phyloP scores from a whole-genome alignment of 2,329 filamentous ascomycete species.

The Fusarium sp. region DNA sequence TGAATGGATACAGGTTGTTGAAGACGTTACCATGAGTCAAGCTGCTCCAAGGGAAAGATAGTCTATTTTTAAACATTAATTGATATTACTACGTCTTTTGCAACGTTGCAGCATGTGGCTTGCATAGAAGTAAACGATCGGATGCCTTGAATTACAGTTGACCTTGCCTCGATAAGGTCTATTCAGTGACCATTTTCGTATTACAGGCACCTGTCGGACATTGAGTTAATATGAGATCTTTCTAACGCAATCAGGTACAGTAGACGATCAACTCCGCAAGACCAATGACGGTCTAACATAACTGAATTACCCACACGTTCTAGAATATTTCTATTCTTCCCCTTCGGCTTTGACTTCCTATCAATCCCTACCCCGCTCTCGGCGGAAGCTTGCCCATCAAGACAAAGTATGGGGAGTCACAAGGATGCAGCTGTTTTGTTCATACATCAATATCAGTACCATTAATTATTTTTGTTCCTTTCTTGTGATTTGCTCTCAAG shows the following conservation, averaged over 20 bases:
- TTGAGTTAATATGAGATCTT: neutral
- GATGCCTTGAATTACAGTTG: neutral
- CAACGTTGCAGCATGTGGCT: conserved; percentile 12
- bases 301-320: conserved; percentile 15
- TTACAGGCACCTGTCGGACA: neutral
- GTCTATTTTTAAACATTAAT: neutral
- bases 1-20: neutral
- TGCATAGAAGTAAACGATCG: neutral
- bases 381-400: conserved; percentile 1
- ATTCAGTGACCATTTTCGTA: neutral
- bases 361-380: conserved; percentile 28
- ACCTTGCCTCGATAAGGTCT: neutral
- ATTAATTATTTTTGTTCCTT: neutral
- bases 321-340: conserved; percentile 15
- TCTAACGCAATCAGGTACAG: conserved; percentile 29
- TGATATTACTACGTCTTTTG: neutral
- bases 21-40: neutral
- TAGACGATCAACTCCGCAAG: conserved; percentile 35
- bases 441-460: conserved; percentile 11
- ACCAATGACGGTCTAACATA: conserved; percentile 4
- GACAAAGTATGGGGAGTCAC: neutral
- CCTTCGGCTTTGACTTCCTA: conserved; percentile 6
- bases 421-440: neutral
- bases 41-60: neutral
- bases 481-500: neutral